phyloP scores from a whole-genome alignment of 352 stramenopile species.

The Elongisporangium anandrum region DNA sequence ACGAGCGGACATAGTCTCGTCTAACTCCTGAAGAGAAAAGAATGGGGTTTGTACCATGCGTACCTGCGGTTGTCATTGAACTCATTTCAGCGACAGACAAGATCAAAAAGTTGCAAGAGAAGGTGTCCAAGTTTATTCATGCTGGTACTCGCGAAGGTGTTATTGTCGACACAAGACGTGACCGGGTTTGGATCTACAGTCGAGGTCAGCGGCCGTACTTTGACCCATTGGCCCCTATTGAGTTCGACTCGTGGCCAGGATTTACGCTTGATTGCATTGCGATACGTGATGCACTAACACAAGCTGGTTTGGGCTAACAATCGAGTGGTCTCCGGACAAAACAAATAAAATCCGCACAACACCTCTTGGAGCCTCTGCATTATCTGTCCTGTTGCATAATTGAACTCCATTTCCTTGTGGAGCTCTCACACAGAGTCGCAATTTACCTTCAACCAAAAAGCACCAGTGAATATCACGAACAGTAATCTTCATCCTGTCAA shows the following conservation, averaged over 20 bases:
- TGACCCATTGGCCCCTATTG: slow-evolving; percentile 11
- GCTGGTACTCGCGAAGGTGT: slow-evolving; percentile 20
- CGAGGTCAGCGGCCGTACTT: slow-evolving; percentile 12
- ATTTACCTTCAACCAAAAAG: no score
- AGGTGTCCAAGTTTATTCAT: slow-evolving; percentile 12
- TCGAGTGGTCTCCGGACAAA: no score
- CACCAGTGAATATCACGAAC: no score
- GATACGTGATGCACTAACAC: no score
- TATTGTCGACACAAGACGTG: slow-evolving; percentile 16
- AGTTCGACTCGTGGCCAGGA: slow-evolving; percentile 25
- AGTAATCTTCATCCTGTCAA: no score
- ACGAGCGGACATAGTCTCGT: background rate
- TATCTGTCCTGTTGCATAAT: no score
- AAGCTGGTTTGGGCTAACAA: no score
- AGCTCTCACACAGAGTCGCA: no score
- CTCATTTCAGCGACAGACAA: background rate
- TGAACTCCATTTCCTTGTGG: no score
- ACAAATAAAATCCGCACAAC: no score
- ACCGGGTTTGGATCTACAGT: slow-evolving; percentile 22
- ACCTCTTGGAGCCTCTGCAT: no score
- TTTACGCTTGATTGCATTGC: slow-evolving; percentile 21
- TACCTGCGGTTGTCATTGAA: background rate
- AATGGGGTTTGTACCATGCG: background rate
- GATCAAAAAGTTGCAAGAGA: background rate
- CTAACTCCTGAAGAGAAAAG: background rate